These are phyloP conservation scores for Rhododendron molle DNA, from an alignment of 148 eudicot species.

Conservation along the genomic window DNA sequence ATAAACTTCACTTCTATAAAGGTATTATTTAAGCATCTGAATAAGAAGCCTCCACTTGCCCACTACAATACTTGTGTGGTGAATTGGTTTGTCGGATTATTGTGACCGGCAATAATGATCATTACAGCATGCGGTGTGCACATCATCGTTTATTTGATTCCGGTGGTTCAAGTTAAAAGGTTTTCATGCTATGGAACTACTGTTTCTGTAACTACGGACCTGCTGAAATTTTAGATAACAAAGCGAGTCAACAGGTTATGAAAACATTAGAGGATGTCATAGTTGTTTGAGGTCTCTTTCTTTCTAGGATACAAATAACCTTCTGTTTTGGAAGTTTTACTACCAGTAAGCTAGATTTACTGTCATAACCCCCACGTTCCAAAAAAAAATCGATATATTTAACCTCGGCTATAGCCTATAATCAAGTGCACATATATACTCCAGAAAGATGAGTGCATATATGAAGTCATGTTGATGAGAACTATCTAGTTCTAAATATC, in stretches of 20 bases:
- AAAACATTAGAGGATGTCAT: neutral
- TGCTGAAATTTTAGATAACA: neutral
- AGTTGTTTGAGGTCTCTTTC: neutral
- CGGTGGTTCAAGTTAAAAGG: neutral
- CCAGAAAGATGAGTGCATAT: no score
- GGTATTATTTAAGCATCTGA: slow-evolving; percentile 35
- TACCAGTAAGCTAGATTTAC: neutral
- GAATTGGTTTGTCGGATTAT: neutral
- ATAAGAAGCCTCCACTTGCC: neutral
- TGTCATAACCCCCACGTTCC: neutral
- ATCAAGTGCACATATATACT: no score
- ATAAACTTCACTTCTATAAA: slow-evolving; percentile 72
- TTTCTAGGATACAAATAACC: neutral
- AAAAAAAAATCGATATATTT: no score
- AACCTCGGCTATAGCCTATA: no score
- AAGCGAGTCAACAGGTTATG: neutral
- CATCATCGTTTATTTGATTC: neutral
- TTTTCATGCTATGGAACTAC: neutral
- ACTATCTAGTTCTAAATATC: neutral
- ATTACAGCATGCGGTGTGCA: neutral
- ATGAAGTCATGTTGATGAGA: no score
- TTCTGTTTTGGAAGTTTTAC: neutral
- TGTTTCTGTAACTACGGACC: neutral
- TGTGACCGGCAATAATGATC: neutral
- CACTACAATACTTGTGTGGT: neutral